Evolutionary conservation across 2,329 filamentous ascomycete species (phyloP).

Genomic region (Cordyceps fumosorosea): DNA sequence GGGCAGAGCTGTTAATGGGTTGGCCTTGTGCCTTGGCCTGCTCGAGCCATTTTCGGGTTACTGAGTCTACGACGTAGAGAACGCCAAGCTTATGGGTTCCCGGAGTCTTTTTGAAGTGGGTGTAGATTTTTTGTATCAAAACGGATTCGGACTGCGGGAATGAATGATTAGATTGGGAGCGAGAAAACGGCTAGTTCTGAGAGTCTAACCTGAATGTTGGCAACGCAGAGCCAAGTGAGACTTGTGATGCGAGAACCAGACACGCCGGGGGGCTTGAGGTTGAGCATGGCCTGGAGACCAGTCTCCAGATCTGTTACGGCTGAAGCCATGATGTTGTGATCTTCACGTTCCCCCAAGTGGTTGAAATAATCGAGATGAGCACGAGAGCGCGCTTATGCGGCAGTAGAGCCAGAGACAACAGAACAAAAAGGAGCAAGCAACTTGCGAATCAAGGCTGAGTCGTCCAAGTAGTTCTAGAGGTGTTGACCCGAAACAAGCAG

Average conservation of each 20-base stretch:
- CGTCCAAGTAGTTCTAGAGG: not conserved
- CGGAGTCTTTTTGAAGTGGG: conserved; percentile 92
- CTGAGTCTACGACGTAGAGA: conserved; percentile 99
- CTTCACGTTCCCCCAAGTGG: not conserved
- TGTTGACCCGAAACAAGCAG: conserved; percentile 2
- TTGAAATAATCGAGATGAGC: not conserved
- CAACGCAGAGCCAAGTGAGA: conserved; percentile 81
- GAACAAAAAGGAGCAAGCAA: not conserved
- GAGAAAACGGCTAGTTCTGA: not conserved
- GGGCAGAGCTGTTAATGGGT: conserved; percentile 69
- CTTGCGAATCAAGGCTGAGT: not conserved
- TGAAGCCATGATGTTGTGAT: conserved; percentile 54
- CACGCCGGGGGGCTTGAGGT: conserved; percentile 86
- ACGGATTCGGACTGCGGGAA: conserved; percentile 74
- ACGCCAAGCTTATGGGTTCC: conserved; percentile 96
- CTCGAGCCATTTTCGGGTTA: conserved; percentile 98
- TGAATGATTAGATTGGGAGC: not conserved
- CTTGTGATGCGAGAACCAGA: conserved; percentile 85
- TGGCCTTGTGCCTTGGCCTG: conserved; percentile 84
- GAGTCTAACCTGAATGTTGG: conserved; percentile 73
- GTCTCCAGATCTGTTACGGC: conserved; percentile 86
- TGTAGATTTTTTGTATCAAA: conserved; percentile 93
- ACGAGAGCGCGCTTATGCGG: conserved; percentile 5
- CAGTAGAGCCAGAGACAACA: not conserved
- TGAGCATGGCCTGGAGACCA: conserved; percentile 85